These are phyloP conservation scores for Knufia fluminis DNA, from an alignment of 2,329 filamentous ascomycete genomes.

Conservation along the genomic window DNA sequence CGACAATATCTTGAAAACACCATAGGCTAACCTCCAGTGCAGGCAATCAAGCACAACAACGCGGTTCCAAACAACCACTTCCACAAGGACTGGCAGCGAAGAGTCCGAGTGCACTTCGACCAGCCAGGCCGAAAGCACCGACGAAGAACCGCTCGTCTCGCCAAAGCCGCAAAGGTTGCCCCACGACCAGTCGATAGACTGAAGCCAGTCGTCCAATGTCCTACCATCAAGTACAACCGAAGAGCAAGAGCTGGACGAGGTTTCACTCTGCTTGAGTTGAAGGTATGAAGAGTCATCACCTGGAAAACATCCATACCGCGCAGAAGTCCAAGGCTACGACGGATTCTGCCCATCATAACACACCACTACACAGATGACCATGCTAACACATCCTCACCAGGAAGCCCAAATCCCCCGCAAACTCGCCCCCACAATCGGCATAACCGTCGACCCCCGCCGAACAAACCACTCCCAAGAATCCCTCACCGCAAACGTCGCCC, in stretches of 20 bases:
- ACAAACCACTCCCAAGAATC: conserved; percentile 96
- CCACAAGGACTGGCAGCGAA: conserved; percentile 99
- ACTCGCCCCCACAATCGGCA: conserved; percentile 91
- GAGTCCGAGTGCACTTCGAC: conserved; percentile 98
- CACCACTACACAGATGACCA: neutral
- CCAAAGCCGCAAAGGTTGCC: conserved; percentile 90
- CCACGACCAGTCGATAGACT: conserved; percentile 96
- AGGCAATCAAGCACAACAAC: conserved; percentile 96
- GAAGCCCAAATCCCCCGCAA: conserved; percentile 93
- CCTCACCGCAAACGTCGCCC: conserved; percentile 87
- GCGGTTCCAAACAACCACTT: conserved; percentile 48
- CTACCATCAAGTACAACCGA: conserved; percentile 98
- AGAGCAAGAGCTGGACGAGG: conserved; percentile 92
- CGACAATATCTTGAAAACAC: too few species aligned
- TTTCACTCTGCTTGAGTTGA: conserved; percentile 95
- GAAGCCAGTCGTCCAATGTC: conserved; percentile 93
- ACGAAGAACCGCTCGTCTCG: conserved; percentile 80
- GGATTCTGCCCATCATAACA: too few species aligned
- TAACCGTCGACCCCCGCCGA: conserved; percentile 91
- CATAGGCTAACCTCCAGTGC: conserved; percentile 20
- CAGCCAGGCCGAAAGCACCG: conserved; percentile 97
- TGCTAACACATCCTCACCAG: conserved; percentile 38
- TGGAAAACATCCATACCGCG: too few species aligned
- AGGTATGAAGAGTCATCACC: too few species aligned
- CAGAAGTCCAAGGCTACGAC: too few species aligned